Evolutionary conservation across 75 land plant genomes (phyloP), one percentile per base, ranked within the genome.

Genomic region (Picea sitchensis): DNA sequence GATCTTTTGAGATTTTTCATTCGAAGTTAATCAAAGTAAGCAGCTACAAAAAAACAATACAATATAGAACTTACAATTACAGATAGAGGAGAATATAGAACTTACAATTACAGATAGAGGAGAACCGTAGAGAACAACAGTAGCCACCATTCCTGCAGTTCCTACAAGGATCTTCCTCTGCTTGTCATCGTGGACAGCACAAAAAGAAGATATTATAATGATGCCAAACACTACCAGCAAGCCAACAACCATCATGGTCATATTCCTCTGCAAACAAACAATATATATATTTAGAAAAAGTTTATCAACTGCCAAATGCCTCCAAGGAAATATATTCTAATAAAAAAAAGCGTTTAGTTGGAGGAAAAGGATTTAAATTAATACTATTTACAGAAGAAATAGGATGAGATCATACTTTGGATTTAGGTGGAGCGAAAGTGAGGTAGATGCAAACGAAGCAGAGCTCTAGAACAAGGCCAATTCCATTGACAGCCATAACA

Each of bases 161-260:
- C 92, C 92, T 4, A 91, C 89, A 59, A 86, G 79, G 5, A 78
- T 38, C 65, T 84, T 91, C 38, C 87, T 75, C 31, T 80, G 85
- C 64, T 47, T 81, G 41, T 90, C 90, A 73, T 77, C 84, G 59
- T 89, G 82, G 9, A 88, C 79, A 2, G 36, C 61, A 41, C 76
- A 77, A 11, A 67, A 57, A 15, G 91, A 88, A 62, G 80, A 44
- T 5, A 76, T 1, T 38, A 73, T 89, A 69, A 71, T 76, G 23
- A 30, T 59, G 21, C 65, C 51, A 75, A 86, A 91, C 23, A 67
- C 64, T 31, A 84, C 2, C 36, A 88, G 12, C 17, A 75, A 77
- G 15, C 72, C 72, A 15, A 30, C 44, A 17, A 68, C 9, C 72
- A 68, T 68, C 51, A 68, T 4, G 7, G n/a, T 36, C 72, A 68